Conservation (phyloP, 352 stramenopile species). For the Blastocystis sp. region DNA sequence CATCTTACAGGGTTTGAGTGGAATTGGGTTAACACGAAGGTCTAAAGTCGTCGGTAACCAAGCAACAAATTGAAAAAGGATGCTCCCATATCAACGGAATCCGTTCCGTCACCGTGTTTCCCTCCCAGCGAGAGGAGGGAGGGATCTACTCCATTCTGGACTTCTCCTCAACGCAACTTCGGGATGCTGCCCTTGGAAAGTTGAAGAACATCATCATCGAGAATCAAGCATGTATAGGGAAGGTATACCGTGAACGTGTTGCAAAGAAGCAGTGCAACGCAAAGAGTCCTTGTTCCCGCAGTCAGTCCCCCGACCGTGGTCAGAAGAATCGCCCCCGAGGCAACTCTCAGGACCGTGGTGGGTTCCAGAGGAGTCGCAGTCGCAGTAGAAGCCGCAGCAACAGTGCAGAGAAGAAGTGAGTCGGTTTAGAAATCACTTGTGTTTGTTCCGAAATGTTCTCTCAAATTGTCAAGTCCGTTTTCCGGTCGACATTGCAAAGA, state of each 20-base stretch:
- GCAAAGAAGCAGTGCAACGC: too few species aligned
- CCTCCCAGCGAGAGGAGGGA: background rate
- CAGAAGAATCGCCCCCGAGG: too few species aligned
- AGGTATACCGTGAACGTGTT: too few species aligned
- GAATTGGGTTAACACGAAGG: background rate
- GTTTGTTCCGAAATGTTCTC: background rate
- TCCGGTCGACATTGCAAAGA: background rate
- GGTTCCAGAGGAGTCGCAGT: constrained; percentile 14
- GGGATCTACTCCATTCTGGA: background rate
- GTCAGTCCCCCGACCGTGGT: too few species aligned
- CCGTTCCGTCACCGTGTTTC: background rate
- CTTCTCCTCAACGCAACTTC: background rate
- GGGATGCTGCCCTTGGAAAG: background rate
- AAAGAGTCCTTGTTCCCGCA: too few species aligned
- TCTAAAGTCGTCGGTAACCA: background rate
- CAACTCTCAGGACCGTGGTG: too few species aligned
- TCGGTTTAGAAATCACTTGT: background rate
- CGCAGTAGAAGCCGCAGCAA: background rate
- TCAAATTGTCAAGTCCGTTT: background rate
- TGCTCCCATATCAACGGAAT: background rate
- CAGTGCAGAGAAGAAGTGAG: background rate
- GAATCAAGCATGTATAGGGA: too few species aligned
- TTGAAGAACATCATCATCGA: background rate
- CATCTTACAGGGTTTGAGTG: background rate
- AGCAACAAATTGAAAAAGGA: background rate